Conservation (phyloP, 345 rosid genomes). For the Eucalyptus sp. region DNA sequence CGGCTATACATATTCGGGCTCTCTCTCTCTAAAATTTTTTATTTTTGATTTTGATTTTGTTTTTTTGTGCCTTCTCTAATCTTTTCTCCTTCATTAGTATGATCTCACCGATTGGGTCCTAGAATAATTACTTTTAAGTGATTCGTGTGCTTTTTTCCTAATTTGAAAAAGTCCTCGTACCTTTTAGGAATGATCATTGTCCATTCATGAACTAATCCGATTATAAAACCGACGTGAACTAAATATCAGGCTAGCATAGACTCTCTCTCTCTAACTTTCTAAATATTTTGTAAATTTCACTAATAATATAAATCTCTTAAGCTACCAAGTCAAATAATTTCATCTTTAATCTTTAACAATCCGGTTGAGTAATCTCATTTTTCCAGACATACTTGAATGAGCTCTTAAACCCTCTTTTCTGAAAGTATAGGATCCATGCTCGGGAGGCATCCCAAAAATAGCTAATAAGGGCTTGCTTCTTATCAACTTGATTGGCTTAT, state of each 20-base stretch:
- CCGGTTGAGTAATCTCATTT: neutral
- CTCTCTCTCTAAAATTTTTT: neutral
- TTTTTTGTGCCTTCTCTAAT: neutral
- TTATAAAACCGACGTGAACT: neutral
- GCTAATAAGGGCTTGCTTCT: neutral
- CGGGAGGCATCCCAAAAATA: neutral
- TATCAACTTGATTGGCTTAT: neutral
- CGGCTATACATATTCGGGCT: neutral
- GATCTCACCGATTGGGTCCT: neutral
- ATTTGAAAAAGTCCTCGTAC: neutral
- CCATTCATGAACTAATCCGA: neutral
- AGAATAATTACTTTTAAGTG: neutral
- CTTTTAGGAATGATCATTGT: neutral
- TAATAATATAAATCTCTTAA: neutral
- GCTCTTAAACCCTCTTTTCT: neutral
- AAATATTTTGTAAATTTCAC: neutral
- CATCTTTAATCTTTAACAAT: neutral
- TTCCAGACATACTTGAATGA: neutral
- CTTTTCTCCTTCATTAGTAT: neutral
- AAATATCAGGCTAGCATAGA: rapidly evolving
- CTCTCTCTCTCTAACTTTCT: neutral
- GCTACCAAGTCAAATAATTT: neutral
- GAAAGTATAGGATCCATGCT: neutral
- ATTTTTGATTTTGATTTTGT: neutral
- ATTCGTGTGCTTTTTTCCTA: neutral